These are phyloP conservation scores for Eimeria falciformis DNA, from an alignment of 169 alveolate species.

Conservation along the genomic window DNA sequence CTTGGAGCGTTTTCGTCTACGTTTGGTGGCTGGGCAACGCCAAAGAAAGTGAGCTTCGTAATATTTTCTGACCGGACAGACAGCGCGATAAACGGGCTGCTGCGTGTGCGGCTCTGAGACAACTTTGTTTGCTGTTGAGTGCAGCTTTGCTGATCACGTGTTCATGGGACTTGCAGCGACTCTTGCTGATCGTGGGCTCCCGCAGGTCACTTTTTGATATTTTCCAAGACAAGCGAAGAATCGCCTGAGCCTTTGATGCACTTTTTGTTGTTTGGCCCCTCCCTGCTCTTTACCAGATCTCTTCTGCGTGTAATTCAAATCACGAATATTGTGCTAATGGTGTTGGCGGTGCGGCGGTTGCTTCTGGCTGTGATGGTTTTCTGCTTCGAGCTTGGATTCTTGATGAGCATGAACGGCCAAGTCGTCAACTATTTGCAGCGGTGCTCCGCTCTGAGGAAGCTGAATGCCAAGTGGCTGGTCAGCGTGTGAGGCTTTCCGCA, in stretches of 20 bases:
- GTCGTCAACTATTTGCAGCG: slow-evolving; percentile 55
- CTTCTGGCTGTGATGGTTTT: slow-evolving; percentile 68
- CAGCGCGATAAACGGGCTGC: not conserved
- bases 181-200: not conserved
- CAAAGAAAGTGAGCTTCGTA: slow-evolving; percentile 26
- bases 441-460: slow-evolving; percentile 53
- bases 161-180: too few species aligned
- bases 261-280: slow-evolving; percentile 44
- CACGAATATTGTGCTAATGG: slow-evolving; percentile 52
- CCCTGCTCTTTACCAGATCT: slow-evolving; percentile 4
- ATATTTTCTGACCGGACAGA: not conserved
- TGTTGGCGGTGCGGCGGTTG: slow-evolving; percentile 67
- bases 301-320: not conserved
- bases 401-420: slow-evolving; percentile 73
- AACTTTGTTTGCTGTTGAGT: not conserved
- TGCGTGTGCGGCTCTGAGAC: not conserved
- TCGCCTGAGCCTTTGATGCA: slow-evolving; percentile 67
- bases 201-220: slow-evolving; percentile 62
- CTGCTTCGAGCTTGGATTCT: slow-evolving; percentile 74
- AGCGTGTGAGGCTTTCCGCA: not conserved
- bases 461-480: slow-evolving; percentile 71
- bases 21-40: slow-evolving; percentile 70
- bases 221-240: slow-evolving; percentile 52
- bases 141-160: too few species aligned
- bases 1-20: slow-evolving; percentile 73